These are phyloP conservation scores for Penicillium roqueforti DNA, from an alignment of 495 filamentous ascomycete species.

Conservation along the genomic window DNA sequence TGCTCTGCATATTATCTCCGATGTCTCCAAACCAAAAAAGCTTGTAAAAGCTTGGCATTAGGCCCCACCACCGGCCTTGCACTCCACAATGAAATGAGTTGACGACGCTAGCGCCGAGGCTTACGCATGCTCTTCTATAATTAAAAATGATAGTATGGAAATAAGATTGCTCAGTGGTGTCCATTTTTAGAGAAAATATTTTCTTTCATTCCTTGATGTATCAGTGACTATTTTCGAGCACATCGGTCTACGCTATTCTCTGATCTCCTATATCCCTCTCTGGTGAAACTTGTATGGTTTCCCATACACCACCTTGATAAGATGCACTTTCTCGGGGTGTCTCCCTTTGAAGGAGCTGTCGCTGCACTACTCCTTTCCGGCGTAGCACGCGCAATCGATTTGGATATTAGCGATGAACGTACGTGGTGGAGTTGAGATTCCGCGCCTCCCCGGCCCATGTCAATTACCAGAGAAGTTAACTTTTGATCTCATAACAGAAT, in stretches of 20 bases:
- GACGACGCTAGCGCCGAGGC: conserved; percentile 28
- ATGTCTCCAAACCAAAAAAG: conserved; percentile 10
- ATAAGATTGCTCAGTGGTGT: not conserved
- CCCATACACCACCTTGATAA: not conserved
- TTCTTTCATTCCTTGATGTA: not conserved
- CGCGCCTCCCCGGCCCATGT: too few species aligned
- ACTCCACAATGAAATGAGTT: conserved; percentile 17
- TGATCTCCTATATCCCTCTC: not conserved
- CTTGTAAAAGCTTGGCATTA: conserved; percentile 22
- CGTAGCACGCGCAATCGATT: conserved; percentile 11
- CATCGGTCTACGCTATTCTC: not conserved
- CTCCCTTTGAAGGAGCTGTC: not conserved
- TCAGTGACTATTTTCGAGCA: too few species aligned
- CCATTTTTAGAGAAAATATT: not conserved
- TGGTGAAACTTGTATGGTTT: not conserved
- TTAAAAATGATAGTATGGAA: conserved; percentile 2
- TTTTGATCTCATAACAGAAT: conserved; percentile 43
- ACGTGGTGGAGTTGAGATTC: not conserved
- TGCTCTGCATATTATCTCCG: not conserved
- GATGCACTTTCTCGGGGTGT: conserved; percentile 11
- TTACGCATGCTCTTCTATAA: conserved; percentile 24
- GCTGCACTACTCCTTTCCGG: conserved; percentile 1
- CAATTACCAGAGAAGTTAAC: not conserved
- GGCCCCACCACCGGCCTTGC: conserved; percentile 6
- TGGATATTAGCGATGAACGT: conserved; percentile 23